These are phyloP conservation scores for Entomortierella lignicola DNA, from an alignment of 192 early-diverging fungal species.

Conservation along the genomic window DNA sequence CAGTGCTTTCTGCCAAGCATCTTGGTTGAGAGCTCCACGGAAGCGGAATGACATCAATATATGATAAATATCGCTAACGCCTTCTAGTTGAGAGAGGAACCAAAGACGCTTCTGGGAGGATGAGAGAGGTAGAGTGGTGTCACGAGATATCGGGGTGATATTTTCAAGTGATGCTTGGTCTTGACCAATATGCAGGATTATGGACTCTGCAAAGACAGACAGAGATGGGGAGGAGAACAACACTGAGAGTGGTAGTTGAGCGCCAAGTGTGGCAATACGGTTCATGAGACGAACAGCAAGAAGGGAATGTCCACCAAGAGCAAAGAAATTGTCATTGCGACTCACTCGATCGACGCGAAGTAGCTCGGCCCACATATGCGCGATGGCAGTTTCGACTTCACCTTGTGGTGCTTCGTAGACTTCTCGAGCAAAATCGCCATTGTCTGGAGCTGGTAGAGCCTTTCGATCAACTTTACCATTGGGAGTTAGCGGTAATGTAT, in stretches of 20 bases:
- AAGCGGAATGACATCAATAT: background rate
- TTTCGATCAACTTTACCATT: too few relatives aligned
- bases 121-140: background rate
- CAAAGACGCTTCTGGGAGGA: background rate
- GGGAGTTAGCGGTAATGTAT: too few relatives aligned
- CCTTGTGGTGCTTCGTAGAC: too few relatives aligned
- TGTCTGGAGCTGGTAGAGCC: too few relatives aligned
- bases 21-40: background rate
- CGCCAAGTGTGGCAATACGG: background rate
- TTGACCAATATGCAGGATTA: background rate
- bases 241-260: background rate
- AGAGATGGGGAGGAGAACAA: background rate
- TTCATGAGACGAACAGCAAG: slow-evolving; percentile 1
- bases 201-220: background rate
- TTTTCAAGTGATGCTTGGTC: background rate
- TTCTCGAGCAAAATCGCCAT: too few relatives aligned
- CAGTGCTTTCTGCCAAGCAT: background rate
- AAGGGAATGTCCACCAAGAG: background rate
- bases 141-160: background rate
- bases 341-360: background rate
- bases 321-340: slow-evolving; percentile 7
- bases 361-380: too few relatives aligned
- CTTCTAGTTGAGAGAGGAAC: background rate
- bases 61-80: background rate
- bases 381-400: too few relatives aligned